Evolutionary conservation across 768 basidiomycete species (phyloP), one percentile per base, ranked within the genome.

Genomic region (Boletus rubroflammeus): DNA sequence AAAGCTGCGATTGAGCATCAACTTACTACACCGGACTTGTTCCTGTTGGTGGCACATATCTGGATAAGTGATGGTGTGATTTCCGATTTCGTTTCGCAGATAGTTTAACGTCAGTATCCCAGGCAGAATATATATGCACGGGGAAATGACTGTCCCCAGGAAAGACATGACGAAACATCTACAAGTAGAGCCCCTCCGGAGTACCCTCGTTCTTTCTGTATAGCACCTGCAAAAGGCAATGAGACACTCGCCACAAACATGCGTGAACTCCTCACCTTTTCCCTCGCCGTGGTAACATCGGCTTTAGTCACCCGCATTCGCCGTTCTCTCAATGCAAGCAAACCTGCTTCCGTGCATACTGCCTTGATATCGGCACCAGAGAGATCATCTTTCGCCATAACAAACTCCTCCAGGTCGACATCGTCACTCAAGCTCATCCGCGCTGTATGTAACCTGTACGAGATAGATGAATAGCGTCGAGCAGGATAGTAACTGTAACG

Each of bases 291-390:
- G 4, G 90, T 86, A 63, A 98, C 92, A 72, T 98, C 96, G 7
- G 78, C 81, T 74, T 97, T 94, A 32, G 83, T 90, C 14, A 98
- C 96, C 67, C 90, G 79, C 93, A 95, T 98, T 57, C 97, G 80
- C 51, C 97, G 80, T 71, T 99, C 97, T 60, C 97, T 81, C 55
- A 99, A 76, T 5, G 97, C 97, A 32, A 98, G 78, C 48, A 99
- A 72, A 61, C 97, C 97, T n/a, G 97, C 96, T 69, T 99, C 97
- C 6, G 97, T 98, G 70, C 95, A 98, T 5, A 98, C 92, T 2
- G 96, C 97, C 75, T 98, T 98, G 79, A 99, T 98, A 66, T 99
- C 97, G 2, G 97, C 97, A 43, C 97, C 97, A 13, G 90, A 93
- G 21, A 97, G 75, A 64, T 98, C 96, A 63, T 99, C 97, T 72